These are phyloP conservation scores for Leccinum subtestaceum DNA, from an alignment of 768 basidiomycete genomes.

Conservation along the genomic window DNA sequence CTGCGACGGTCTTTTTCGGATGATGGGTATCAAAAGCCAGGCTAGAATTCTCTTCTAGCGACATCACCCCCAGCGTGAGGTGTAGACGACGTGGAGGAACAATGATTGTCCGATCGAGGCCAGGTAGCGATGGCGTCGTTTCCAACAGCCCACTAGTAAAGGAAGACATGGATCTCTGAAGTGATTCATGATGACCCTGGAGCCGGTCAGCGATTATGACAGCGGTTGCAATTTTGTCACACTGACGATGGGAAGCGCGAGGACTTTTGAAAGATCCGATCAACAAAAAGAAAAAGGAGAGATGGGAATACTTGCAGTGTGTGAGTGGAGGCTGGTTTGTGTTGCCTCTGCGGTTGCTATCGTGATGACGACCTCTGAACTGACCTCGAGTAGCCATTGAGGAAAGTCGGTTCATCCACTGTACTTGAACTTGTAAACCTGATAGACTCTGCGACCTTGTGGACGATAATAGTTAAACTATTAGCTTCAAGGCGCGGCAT, in stretches of 20 bases:
- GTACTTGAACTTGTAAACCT: background rate
- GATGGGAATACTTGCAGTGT: slow-evolving; percentile 23
- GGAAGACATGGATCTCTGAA: slow-evolving; percentile 35
- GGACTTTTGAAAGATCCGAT: slow-evolving; percentile 19
- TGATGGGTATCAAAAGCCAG: background rate
- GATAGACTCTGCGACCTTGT: too few species aligned
- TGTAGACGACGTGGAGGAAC: slow-evolving; percentile 60
- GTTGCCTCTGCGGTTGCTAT: slow-evolving; percentile 1
- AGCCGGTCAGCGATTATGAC: slow-evolving; percentile 15
- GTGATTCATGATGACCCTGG: slow-evolving; percentile 40
- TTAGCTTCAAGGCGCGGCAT: background rate
- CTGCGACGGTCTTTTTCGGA: slow-evolving; percentile 32
- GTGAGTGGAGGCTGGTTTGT: slow-evolving; percentile 17
- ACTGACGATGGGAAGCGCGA: slow-evolving; percentile 33
- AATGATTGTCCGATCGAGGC: slow-evolving; percentile 60
- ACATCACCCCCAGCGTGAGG: slow-evolving; percentile 74
- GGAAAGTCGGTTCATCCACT: slow-evolving; percentile 6
- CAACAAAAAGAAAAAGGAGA: slow-evolving; percentile 2
- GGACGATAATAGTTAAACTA: background rate
- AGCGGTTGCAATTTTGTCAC: slow-evolving; percentile 21
- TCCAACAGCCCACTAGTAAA: slow-evolving; percentile 35
- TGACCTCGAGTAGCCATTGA: slow-evolving; percentile 15
- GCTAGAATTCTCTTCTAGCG: slow-evolving; percentile 37
- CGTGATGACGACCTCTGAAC: slow-evolving; percentile 1
- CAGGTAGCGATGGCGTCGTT: slow-evolving; percentile 34